A percentile compares a stretch with the other conserved stretches of the same genome.
phyloP scores from a whole-genome alignment of 2,329 filamentous ascomycete species.

The Didymella lethalis region DNA sequence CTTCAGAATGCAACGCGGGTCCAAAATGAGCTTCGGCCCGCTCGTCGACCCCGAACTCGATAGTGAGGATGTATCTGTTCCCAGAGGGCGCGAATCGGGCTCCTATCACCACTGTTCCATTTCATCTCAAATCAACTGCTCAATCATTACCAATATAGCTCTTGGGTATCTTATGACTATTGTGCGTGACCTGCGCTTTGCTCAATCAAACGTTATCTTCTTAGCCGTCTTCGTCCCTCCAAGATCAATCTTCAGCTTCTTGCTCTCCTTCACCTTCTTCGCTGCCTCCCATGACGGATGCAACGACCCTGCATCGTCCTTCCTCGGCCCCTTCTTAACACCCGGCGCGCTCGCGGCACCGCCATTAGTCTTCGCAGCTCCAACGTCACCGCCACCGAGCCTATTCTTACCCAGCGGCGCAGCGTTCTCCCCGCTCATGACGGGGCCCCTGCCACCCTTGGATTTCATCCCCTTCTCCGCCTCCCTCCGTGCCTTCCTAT shows the following conservation, averaged over 20 bases:
- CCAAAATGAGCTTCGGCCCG: too few relatives aligned
- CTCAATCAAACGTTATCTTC: constrained; percentile 68
- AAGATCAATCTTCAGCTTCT: constrained; percentile 52
- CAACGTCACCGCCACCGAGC: constrained; percentile 25
- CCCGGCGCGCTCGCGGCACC: too few relatives aligned
- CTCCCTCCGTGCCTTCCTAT: constrained; percentile 31
- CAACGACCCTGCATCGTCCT: constrained; percentile 61
- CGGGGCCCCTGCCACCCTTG: constrained; percentile 36
- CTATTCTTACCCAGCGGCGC: constrained; percentile 37
- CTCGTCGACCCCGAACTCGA: too few relatives aligned
- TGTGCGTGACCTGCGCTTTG: background rate
- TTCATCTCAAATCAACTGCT: background rate
- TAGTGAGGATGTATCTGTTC: too few relatives aligned
- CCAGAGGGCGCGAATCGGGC: too few relatives aligned
- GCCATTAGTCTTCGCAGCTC: background rate
- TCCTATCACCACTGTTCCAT: background rate
- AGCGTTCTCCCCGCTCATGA: constrained; percentile 45
- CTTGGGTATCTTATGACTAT: background rate
- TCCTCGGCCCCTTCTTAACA: constrained; percentile 50
- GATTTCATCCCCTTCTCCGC: constrained; percentile 26
- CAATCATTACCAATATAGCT: background rate
- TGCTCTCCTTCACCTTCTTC: constrained; percentile 65
- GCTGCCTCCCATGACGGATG: constrained; percentile 73
- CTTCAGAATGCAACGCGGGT: too few relatives aligned
- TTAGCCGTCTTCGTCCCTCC: constrained; percentile 47